phyloP scores from a whole-genome alignment of 2,329 filamentous ascomycete species.

The Scytalidium sp. region DNA sequence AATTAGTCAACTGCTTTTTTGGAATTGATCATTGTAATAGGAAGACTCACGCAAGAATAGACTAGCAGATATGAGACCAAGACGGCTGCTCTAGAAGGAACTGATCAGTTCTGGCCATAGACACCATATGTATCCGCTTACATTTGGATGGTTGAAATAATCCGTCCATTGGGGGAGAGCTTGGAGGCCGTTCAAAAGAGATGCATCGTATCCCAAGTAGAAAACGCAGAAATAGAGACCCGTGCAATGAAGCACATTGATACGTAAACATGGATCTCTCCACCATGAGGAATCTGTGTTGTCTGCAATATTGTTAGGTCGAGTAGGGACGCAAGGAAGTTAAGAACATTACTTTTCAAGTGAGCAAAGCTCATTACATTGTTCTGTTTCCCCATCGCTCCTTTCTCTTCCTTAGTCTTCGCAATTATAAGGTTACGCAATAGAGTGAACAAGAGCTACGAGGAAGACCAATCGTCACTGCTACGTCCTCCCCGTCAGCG shows the following conservation, averaged over 20 bases:
- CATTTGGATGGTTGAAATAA: conserved; percentile 1
- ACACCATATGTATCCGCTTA: not conserved
- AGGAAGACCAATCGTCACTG: not conserved
- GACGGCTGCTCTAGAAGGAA: not conserved
- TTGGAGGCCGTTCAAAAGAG: conserved; percentile 28
- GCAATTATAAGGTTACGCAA: too few relatives aligned
- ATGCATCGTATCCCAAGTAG: conserved; percentile 10
- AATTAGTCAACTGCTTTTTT: not conserved
- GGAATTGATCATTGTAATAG: not conserved
- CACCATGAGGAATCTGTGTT: not conserved
- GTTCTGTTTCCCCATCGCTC: not conserved
- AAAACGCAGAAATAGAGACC: conserved; percentile 1
- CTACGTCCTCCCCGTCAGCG: not conserved
- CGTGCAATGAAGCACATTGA: not conserved
- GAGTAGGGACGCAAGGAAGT: not conserved
- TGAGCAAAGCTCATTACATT: not conserved
- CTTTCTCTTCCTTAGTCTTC: not conserved
- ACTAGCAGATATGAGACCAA: conserved; percentile 1
- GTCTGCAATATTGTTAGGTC: not conserved
- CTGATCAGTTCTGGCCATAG: not conserved
- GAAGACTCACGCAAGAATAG: not conserved
- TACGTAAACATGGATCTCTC: conserved; percentile 1
- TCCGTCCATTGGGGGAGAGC: conserved; percentile 27
- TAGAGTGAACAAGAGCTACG: not conserved
- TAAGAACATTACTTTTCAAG: not conserved